Evolutionary conservation across 371 early-diverging fungal genomes (phyloP).

Genomic region (Chytridium lagenaria): DNA sequence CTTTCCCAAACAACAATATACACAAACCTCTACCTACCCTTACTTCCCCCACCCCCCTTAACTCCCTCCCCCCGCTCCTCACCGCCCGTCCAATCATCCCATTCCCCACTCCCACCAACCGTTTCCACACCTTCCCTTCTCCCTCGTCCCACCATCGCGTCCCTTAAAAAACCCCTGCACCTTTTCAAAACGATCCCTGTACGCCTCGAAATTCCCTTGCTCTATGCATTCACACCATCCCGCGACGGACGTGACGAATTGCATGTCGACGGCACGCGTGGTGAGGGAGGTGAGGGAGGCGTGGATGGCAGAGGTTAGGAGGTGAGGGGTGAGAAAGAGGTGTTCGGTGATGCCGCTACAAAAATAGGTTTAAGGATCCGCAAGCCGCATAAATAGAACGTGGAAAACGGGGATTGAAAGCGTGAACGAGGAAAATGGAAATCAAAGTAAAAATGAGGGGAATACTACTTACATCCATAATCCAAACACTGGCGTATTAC

Average conservation of each 20-base stretch:
- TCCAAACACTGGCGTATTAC: conserved; percentile 94
- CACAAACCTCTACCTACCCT: no score
- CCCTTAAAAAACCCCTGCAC: conserved; percentile 82
- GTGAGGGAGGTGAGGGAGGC: conserved; percentile 81
- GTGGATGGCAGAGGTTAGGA: conserved; percentile 82
- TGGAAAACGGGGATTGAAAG: no score
- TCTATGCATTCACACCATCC: conserved; percentile 93
- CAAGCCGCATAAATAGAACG: no score
- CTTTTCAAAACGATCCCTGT: conserved; percentile 80
- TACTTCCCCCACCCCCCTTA: no score
- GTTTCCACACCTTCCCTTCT: conserved; percentile 3
- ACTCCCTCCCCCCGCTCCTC: no score
- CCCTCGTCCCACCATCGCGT: background rate
- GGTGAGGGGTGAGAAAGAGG: conserved; percentile 74
- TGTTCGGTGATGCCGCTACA: conserved; percentile 87
- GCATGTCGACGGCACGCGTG: conserved; percentile 88
- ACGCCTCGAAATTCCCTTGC: conserved; percentile 82
- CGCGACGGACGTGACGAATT: conserved; percentile 87
- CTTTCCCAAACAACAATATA: no score
- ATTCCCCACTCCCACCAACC: conserved; percentile 2
- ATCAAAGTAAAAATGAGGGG: conserved; percentile 18
- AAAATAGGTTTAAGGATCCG: no score
- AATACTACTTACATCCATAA: conserved; percentile 70
- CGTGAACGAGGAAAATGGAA: no score
- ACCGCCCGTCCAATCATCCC: conserved; percentile 3